Evolutionary conservation across 2,329 filamentous ascomycete genomes (phyloP).

Genomic region (Cercospora berteroae): DNA sequence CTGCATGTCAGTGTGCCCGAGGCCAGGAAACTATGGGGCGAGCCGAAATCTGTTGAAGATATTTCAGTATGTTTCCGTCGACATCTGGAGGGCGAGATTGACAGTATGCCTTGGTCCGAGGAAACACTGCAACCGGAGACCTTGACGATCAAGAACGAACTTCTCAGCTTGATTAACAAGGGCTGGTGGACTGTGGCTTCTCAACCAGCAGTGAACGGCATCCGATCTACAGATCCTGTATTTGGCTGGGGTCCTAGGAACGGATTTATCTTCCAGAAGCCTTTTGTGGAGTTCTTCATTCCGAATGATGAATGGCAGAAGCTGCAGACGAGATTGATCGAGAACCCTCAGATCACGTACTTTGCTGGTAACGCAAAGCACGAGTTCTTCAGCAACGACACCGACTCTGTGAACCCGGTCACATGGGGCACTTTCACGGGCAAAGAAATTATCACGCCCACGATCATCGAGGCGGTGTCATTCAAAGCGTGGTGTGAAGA

Average conservation of each 20-base stretch:
- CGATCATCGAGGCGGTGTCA: constrained; percentile 92
- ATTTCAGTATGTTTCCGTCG: constrained; percentile 77
- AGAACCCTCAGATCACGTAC: constrained; percentile 72
- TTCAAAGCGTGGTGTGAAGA: constrained; percentile 95
- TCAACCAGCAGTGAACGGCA: constrained; percentile 87
- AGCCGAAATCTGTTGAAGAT: constrained; percentile 67
- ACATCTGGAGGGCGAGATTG: constrained; percentile 75
- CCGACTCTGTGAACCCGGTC: constrained; percentile 80
- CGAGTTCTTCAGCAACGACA: constrained; percentile 68
- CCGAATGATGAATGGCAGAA: constrained; percentile 67
- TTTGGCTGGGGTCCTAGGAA: constrained; percentile 93
- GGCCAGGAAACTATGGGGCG: constrained; percentile 81
- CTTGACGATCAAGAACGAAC: constrained; percentile 70
- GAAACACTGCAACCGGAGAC: constrained; percentile 84
- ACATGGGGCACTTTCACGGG: constrained; percentile 96
- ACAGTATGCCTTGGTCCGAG: constrained; percentile 90
- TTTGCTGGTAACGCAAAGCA: constrained; percentile 78
- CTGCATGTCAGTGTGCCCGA: constrained; percentile 85
- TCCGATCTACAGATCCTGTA: constrained; percentile 69
- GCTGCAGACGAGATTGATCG: constrained; percentile 65
- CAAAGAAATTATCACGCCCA: constrained; percentile 93
- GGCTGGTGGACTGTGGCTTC: constrained; percentile 97
- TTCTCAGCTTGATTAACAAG: constrained; percentile 72
- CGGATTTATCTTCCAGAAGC: constrained; percentile 96
- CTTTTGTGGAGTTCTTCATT: constrained; percentile 95